Base-by-base conservation (phyloP, 1,284 basidiomycete species). In the Termitomyces sp. region DNA sequence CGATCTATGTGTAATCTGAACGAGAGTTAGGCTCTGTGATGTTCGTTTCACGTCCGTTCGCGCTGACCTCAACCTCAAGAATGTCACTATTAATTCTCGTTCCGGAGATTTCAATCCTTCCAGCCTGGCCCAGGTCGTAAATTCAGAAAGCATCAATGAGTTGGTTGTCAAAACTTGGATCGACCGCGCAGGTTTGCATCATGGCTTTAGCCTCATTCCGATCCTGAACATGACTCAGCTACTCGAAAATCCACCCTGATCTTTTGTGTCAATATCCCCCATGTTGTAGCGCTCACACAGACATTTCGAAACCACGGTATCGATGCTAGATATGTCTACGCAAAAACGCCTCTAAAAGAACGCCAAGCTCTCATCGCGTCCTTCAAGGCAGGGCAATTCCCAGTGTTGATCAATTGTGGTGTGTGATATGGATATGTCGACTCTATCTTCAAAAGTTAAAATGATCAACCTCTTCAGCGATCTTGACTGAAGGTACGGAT, bases 331-430 rank as follows among this genome's bases (percentile, higher is more conserved):
- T 91, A 88, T 57, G 64, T 98, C 4, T 86, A 90, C 59, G 80
- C 88, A 6, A 78, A 78, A 19, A 95, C 92, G 0, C 82, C 84
- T n/a, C 65, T 75, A 1, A 61, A 63, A 3, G 85, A 92, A 61
- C 81, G 95, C 5, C 81, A 80, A 58, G 74, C 76, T 3, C 72
- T 94, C 1, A 71, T 98, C 1, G 68, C 76, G 1, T 78, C 78
- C 1, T 99, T 98, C 69, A 83, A 78, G 57, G 71, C 72, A 1
- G 88, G 88, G 6, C 68, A 79, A 52, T 98, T 86, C 64, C 92
- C 94, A 3, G 92, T 99, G 0, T 75, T 99, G 34, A 72, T 98
- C 50, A 98, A 98, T 66, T 98, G 95, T 67, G 89, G 92, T 90
- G 55, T 46, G 81, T 70, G 15, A 34, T 40, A 5, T 43, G n/a